Percentiles rank a stretch among this genome's conserved stretches.
phyloP scores from a whole-genome alignment of 345 rosid species.

The Citropsis articulata region DNA sequence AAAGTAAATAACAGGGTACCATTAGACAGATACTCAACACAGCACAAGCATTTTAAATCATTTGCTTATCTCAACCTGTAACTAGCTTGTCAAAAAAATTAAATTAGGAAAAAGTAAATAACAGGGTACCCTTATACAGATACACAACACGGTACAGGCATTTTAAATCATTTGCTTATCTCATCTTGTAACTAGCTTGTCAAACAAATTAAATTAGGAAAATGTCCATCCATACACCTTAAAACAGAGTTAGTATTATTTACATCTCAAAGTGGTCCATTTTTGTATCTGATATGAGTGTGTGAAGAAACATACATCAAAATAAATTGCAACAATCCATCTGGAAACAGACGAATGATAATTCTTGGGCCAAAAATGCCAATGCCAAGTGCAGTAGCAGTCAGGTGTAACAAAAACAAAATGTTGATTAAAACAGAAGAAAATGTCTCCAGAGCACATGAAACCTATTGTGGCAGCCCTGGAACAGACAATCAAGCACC shows the following conservation, averaged over 20 bases:
- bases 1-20: neutral
- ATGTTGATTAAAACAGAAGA: neutral
- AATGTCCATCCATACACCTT: neutral
- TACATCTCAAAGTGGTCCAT: neutral
- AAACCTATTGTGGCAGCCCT: neutral
- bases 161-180: neutral
- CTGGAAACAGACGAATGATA: neutral
- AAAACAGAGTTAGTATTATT: neutral
- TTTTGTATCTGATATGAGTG: neutral
- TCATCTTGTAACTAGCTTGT: neutral
- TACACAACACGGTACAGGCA: neutral
- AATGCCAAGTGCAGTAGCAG: neutral
- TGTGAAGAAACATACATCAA: neutral
- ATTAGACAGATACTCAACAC: neutral
- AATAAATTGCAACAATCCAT: neutral
- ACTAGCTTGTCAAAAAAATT: too few species aligned
- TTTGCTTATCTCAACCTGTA: too few species aligned
- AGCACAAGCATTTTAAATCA: too few species aligned
- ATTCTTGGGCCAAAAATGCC: too few species aligned
- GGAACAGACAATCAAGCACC: neutral
- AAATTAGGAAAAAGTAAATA: too few species aligned
- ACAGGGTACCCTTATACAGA: too few species aligned
- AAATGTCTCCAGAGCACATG: neutral
- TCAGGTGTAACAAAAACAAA: neutral
- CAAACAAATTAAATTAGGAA: neutral